Evolutionary conservation across 179 eudicot genomes (phyloP), one percentile per base, ranked within the genome.

Genomic region (Pouteria campechiana): DNA sequence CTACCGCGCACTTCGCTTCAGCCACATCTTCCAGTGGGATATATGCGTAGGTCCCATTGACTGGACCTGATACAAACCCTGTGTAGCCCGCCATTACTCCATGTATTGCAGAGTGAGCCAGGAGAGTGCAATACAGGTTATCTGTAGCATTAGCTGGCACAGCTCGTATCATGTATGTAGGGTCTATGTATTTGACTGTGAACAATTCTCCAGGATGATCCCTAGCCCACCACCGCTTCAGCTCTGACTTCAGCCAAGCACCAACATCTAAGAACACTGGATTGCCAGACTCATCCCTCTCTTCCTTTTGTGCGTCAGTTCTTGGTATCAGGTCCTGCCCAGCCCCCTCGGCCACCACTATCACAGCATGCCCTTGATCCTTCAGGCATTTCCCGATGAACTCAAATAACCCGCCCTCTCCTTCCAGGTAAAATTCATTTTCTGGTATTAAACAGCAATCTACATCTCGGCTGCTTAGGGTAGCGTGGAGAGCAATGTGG

Each of bases 51-150:
- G 51, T 70, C 5, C 95, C 87, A 32, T 78, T 75, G 18, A 85
- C 54, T 0, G 74, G 87, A 7, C 88, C 93, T 0, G 65, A 61
- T 0, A 82, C 92, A 27, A 81, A 81, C 1, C 93, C 93, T 0
- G 88, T 85, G 40, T 63, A 78, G 13, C 95, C 95, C 2, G 87
- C 93, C 88, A 85, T 85, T 6, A 68, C 72, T 8, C 95, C 88
- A 41, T 81, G 95, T 48, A 81, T 81, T 0, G 88, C 95, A 1
- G 88, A 78, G 43, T 85, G 84, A 0, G 95, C 93, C 49, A 81
- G 20, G 31, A 85, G 39, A 4, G 95, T 73, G 32, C 93, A 85
- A 24, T 78, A 81, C 52, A 71, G 30, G 38, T 68, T 85, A 54
- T 85, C 95, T 0, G 74, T 73, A 7, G 88, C 87, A 45, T 85